phyloP scores from a whole-genome alignment of 1,139 yeast genomes.

The Pichia sp. region DNA sequence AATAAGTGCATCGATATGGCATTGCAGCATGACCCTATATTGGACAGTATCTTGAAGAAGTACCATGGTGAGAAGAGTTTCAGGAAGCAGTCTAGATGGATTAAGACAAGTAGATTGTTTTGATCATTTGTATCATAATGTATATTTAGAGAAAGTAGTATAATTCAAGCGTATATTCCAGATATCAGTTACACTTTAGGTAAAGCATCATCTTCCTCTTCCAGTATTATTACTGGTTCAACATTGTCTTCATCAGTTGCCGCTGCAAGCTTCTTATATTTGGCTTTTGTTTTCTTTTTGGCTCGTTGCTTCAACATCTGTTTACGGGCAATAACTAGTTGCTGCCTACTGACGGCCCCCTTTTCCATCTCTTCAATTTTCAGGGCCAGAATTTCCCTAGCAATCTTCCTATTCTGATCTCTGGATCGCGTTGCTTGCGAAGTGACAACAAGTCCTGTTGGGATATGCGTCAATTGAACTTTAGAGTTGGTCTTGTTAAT shows the following conservation, averaged over 20 bases:
- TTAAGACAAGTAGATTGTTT: slow-evolving; percentile 11
- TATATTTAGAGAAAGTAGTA: no score
- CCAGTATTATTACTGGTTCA: slow-evolving; percentile 3
- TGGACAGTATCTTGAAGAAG: slow-evolving; percentile 13
- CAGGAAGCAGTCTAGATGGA: slow-evolving; percentile 11
- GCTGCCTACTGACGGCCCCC: slow-evolving; percentile 50
- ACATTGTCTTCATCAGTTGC: slow-evolving; percentile 5
- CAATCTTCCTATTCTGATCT: slow-evolving; percentile 77
- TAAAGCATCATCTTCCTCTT: no score
- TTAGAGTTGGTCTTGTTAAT: slow-evolving; percentile 92
- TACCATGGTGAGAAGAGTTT: slow-evolving; percentile 22
- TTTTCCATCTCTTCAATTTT: slow-evolving; percentile 48
- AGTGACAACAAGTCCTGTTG: slow-evolving; percentile 81
- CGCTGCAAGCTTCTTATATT: slow-evolving; percentile 40
- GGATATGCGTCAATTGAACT: slow-evolving; percentile 80
- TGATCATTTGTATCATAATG: no score
- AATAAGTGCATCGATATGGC: slow-evolving; percentile 22
- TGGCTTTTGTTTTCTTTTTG: slow-evolving; percentile 46
- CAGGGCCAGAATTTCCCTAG: slow-evolving; percentile 73
- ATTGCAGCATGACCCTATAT: slow-evolving; percentile 11
- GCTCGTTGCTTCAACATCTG: slow-evolving; percentile 46
- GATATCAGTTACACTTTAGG: no score
- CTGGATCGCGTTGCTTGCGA: slow-evolving; percentile 87
- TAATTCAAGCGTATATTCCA: no score
- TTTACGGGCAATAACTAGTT: slow-evolving; percentile 43